Evolutionary conservation across 2,329 filamentous ascomycete species (phyloP).

Genomic region (Xylariaceae sp.): DNA sequence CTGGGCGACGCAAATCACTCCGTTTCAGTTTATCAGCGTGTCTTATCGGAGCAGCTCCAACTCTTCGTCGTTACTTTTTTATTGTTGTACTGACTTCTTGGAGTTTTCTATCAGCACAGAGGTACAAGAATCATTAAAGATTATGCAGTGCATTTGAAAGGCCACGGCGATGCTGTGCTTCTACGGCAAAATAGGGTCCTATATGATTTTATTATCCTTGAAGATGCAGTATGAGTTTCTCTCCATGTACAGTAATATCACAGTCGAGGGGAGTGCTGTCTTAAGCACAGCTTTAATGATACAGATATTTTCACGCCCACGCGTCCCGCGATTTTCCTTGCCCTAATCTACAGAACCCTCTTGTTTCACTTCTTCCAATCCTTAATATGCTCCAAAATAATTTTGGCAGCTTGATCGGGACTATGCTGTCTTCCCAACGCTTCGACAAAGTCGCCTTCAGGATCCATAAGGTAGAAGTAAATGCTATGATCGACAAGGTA

Average conservation of each 20-base stretch:
- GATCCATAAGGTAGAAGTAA: constrained; percentile 99
- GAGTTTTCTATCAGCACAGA: too few species aligned
- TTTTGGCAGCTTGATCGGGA: constrained; percentile 79
- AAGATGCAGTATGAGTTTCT: constrained; percentile 1
- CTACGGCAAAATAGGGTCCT: background rate
- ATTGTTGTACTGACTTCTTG: too few species aligned
- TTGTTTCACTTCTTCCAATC: constrained; percentile 51
- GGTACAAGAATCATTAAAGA: too few species aligned
- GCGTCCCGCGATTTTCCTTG: background rate
- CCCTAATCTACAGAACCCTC: background rate
- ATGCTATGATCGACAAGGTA: constrained; percentile 99
- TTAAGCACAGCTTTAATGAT: constrained; percentile 17
- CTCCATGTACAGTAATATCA: constrained; percentile 25
- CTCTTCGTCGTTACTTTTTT: too few species aligned
- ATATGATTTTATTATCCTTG: background rate
- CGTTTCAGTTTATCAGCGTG: too few species aligned
- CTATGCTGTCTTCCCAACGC: constrained; percentile 94
- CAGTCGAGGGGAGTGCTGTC: constrained; percentile 25
- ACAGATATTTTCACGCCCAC: constrained; percentile 4
- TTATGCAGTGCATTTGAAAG: too few species aligned
- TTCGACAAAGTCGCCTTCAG: constrained; percentile 97
- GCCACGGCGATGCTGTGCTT: too few species aligned
- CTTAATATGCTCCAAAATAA: constrained; percentile 86
- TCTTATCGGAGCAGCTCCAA: too few species aligned
- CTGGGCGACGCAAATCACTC: too few species aligned